Evolutionary conservation across 352 stramenopile genomes (phyloP), one percentile per base, ranked within the genome.

Genomic region (Pseudoperonospora humuli): DNA sequence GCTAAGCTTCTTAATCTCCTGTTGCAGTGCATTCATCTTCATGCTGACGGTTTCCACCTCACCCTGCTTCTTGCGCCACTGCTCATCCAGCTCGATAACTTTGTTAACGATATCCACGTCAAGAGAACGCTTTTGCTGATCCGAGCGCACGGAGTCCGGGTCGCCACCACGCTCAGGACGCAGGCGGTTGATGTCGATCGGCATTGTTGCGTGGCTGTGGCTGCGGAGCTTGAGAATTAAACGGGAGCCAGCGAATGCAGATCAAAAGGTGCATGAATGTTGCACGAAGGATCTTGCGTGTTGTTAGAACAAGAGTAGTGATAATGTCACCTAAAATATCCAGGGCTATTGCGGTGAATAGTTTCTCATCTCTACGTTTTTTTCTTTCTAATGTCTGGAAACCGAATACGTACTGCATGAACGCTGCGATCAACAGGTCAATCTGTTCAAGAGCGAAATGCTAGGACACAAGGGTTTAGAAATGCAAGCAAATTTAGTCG

Each of bases 111-210:
- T 75, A 54, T 97, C 86, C 23, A 93, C 86, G 45, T 86, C 74
- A 51, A 95, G 77, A 62, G 95, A 98, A 35, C 96, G 88, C 66
- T 97, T 94, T 43, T 78, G 47, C 73, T 98, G 95, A 57, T 96
- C 96, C 47, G 79, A 70, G 35, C 92, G 86, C 54, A 97, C 96
- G 29, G 84, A 70, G 38, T 96, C 93, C n/a, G 95, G 93, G 68
- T 98, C 79, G 46, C 95, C 96, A 41, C 95, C 95, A 42, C 93
- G 90, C 63, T 99, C 96, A 43, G 79, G 79, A 39, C 96, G 88
- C 41, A 99, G 74, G 40, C 93, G 84, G 67, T 98, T 98, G 60
- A 99, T 98, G 75, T 98, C 95, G 57, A 99, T 97, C 45, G 94
- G 94, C 96, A 99, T 99, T 52, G 50, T 67, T 23, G 7, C 7